A percentile compares a stretch with the other conserved stretches of the same genome.
Evolutionary conservation across 2,329 filamentous ascomycete species (phyloP).

Genomic region (Shiraia sp.): DNA sequence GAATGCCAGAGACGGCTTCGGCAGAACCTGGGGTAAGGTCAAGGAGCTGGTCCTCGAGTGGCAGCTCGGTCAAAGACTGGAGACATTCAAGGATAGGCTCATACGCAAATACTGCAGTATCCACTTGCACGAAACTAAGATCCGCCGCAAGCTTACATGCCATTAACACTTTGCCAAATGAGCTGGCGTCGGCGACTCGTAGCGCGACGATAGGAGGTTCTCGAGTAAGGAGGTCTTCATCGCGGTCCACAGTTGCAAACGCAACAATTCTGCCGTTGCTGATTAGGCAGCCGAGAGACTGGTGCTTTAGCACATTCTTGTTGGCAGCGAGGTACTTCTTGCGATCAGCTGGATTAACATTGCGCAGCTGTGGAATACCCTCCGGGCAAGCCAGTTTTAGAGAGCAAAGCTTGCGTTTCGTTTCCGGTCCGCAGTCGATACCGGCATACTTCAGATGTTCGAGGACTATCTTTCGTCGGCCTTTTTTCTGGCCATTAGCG

Average conservation of each 20-base stretch:
- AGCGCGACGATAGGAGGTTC: slow-evolving; percentile 55
- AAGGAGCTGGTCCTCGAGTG: slow-evolving; percentile 60
- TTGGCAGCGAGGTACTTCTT: slow-evolving; percentile 52
- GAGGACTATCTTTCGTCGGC: slow-evolving; percentile 48
- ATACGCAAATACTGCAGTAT: slow-evolving; percentile 70
- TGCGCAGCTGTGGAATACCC: slow-evolving; percentile 53
- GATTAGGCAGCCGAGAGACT: slow-evolving; percentile 65
- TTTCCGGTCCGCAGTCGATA: slow-evolving; percentile 43
- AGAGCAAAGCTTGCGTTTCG: slow-evolving; percentile 32
- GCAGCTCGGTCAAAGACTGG: slow-evolving; percentile 59
- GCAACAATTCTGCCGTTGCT: slow-evolving; percentile 56
- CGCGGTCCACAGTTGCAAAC: slow-evolving; percentile 63
- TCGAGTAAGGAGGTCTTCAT: slow-evolving; percentile 51
- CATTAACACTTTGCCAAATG: slow-evolving; percentile 53
- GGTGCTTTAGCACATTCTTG: slow-evolving; percentile 59
- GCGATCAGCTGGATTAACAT: slow-evolving; percentile 37
- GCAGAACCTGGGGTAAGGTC: slow-evolving; percentile 17
- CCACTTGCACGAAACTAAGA: slow-evolving; percentile 61
- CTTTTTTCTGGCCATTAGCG: slow-evolving; percentile 55
- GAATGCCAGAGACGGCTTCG: slow-evolving; percentile 27
- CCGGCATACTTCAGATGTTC: slow-evolving; percentile 44
- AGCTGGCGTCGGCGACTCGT: slow-evolving; percentile 53
- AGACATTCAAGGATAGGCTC: slow-evolving; percentile 67
- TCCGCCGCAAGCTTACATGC: slow-evolving; percentile 24
- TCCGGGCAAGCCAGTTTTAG: slow-evolving; percentile 49